A percentile compares a stretch with the other conserved stretches of the same genome.
These are phyloP conservation scores for Blastobotrys aristatus DNA, from an alignment of 1,139 yeast genomes.

Conservation along the genomic window DNA sequence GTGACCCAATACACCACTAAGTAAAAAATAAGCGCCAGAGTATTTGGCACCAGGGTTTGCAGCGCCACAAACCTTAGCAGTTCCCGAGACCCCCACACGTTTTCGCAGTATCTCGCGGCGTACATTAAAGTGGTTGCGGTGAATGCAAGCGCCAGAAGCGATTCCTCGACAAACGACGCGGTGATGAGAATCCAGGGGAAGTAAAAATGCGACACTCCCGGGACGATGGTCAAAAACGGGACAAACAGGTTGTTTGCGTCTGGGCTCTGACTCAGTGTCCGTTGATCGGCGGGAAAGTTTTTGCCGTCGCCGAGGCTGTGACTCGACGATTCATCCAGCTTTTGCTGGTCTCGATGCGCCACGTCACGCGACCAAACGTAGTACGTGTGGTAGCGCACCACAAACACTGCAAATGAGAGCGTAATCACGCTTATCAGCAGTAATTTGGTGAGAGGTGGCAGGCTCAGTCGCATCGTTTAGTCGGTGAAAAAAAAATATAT, in stretches of 20 bases:
- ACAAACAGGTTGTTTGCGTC: constrained; percentile 40
- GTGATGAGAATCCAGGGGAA: constrained; percentile 75
- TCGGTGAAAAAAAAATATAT: too few species aligned
- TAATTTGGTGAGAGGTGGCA: constrained; percentile 41
- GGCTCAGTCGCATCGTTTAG: constrained; percentile 20
- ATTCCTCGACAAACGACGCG: constrained; percentile 66
- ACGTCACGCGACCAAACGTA: constrained; percentile 19
- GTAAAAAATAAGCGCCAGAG: constrained; percentile 17
- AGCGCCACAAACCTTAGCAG: constrained; percentile 54
- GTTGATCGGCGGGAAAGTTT: constrained; percentile 18
- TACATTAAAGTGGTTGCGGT: constrained; percentile 48
- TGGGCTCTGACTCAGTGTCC: constrained; percentile 10
- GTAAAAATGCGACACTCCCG: constrained; percentile 46
- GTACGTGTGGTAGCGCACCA: constrained; percentile 33
- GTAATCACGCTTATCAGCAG: constrained; percentile 32
- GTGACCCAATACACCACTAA: constrained; percentile 8
- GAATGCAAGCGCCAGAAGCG: constrained; percentile 46
- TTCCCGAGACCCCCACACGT: constrained; percentile 56
- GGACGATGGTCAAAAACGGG: constrained; percentile 66
- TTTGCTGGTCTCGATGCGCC: constrained; percentile 9
- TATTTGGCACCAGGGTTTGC: constrained; percentile 56
- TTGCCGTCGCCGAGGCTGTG: constrained; percentile 16
- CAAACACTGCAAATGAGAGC: constrained; percentile 33
- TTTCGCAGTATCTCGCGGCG: constrained; percentile 51
- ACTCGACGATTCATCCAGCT: constrained; percentile 11